Base-by-base conservation (phyloP, 371 early-diverging fungal genomes). In the Batkoa obscura region DNA sequence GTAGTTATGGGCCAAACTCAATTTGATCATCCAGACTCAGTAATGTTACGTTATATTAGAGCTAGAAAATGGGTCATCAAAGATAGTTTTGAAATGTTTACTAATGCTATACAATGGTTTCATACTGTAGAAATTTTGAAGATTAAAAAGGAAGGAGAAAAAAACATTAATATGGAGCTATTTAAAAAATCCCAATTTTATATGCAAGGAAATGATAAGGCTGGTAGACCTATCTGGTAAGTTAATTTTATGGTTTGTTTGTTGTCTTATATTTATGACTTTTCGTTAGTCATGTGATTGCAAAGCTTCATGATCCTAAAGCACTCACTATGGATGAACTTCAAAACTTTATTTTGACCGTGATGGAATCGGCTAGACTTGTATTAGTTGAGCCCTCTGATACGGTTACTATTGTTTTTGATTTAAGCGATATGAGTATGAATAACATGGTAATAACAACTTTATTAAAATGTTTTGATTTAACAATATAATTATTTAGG, bases 311-410 rank as follows among this genome's bases (percentile, higher is more conserved):
- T 58, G 64, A 68, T 47, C 67, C 75, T 50, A 70, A 71, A n/a
- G 74, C 71, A 23, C 78, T 79, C 59, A 66, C 68, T 37, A 52
- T 66, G 33, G 79, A 78, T 55, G 68, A 72, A n/a, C 60, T 80
- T 30, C 71, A 79, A 50, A 65, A 73, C 17, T 66, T 79, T 60
- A 75, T 85, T 15, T 70, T 90, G 57, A 85, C 77, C 62, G 68
- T 81, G 60, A 82, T 93, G 84, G 94, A 94, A 61, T 78, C 81
- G 23, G 5, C 15, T 35, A 77, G 80, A 54, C 81, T 93, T 34
- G 64, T 80, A 60, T 61, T 89, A 43, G 74, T 88, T 32, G 60
- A 68, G 43, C 72, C 78, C 15, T 84, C 88, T 5, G 93, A 90
- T 62, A 75, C 81, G 13, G 80, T 76, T 8, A 80, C 82, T 58